Evolutionary conservation across 768 basidiomycete genomes (phyloP), one percentile per base, ranked within the genome.

Genomic region (Lentinus brumalis): DNA sequence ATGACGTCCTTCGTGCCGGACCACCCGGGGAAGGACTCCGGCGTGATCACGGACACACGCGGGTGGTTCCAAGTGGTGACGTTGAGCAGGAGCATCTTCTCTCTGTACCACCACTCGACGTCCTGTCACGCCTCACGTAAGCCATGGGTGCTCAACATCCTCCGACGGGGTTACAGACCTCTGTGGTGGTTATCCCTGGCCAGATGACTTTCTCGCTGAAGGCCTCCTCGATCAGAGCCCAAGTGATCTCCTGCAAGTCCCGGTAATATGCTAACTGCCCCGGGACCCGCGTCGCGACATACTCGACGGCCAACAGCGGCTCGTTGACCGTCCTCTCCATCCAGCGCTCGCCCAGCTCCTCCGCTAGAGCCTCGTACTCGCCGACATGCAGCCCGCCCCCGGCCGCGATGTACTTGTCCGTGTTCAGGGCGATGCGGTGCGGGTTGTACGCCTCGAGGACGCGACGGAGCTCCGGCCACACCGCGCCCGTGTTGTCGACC

Each of bases 1-100:
- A 81, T 81, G 44, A 75, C 69, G 62, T 75, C 71, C 26, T 73
- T 68, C 6, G 76, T 77, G 15, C 76, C 79, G 45, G 70, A 69
- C 77, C 79, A 79, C 21, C 77, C 74, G 53, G 82, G 76, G 70
- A 75, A 74, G 15, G 77, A 74, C 56, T 76, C 71, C 64, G 79
- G 70, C 8, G 69, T 72, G 52, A 81, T 67, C 31, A 80, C 78
- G 45, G 78, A 80, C 7, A 83, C 76, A n/a, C 82, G 73, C 5
- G 83, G 81, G 53, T 82, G 82, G 65, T 79, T 81, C 82, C 82
- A 84, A 15, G 81, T 85, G 14, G 77, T 75, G 18, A 80, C 73
- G 64, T 81, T 80, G 18, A 73, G 71, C 26, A 65, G 66, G 46
- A 78, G 79, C 78, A 83, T 83, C 64, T 79, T 78, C 59, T 82